Evolutionary conservation across 2,329 filamentous ascomycete genomes (phyloP), one percentile per base, ranked within the genome.

Genomic region (Coniella lustricola): DNA sequence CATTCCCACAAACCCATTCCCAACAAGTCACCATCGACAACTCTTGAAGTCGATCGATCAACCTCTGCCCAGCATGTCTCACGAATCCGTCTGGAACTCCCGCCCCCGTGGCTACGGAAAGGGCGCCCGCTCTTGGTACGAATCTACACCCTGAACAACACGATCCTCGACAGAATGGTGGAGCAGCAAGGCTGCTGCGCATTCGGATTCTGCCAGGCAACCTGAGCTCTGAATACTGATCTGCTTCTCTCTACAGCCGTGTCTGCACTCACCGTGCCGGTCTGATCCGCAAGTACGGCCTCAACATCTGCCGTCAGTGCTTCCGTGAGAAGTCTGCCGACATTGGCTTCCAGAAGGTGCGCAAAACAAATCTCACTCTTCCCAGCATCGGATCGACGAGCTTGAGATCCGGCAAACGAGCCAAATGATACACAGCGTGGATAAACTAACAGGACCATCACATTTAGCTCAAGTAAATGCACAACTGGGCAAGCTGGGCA

Each of bases 271-370:
- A 98, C 87, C 84, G 82, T 70, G 91, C 93, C 68, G 93, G 93
- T 94, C 84, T 98, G 64, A 95, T 98, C 84, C 90, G 93, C 81
- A 98, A 98, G 81, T 98, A 98, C 79, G 91, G 93, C 70, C 82
- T 96, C 64, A 89, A 95, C 75, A 81, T 86, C 69, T 86, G 82
- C 81, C 81, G 82, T 79, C 82, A 86, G 71, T 86, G 82, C 78
- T 86, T 85, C 79, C 78, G 82, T 66, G 82, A 85, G 76, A 84
- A 84, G 77, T 71, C 79, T 60, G 71, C 78, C 70, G 82, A 85
- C 67, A 85, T 85, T 70, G 82, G 82, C 64, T 85, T 85, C 73
- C 74, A 79, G 74, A 85, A 85, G 82, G 81, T 83, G 65, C 64
- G 68, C 59, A 46, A 25, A 29, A 39, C 20, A 41, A 4, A 32